Conservation (phyloP, 192 early-diverging fungal genomes). For the Gamsiella multidivaricata region DNA sequence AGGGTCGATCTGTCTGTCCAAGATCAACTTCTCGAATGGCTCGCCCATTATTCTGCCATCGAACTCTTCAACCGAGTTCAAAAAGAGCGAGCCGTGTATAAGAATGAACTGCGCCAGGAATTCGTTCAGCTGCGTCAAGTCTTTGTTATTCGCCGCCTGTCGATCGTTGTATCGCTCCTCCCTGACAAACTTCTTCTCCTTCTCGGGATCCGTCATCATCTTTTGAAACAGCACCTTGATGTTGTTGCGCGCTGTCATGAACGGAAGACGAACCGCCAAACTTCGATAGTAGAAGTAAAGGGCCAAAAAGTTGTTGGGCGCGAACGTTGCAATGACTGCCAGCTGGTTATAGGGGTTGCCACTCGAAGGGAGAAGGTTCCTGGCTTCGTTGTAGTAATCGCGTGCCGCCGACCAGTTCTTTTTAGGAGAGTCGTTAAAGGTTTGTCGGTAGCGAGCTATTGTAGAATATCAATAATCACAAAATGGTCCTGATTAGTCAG, state of each 20-base stretch:
- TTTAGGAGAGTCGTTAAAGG: slow-evolving; percentile 60
- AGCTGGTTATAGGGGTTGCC: slow-evolving; percentile 78
- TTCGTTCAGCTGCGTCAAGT: slow-evolving; percentile 26
- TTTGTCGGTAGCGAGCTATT: slow-evolving; percentile 72
- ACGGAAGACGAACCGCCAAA: slow-evolving; percentile 58
- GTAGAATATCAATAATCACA: not conserved
- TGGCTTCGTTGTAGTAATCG: slow-evolving; percentile 74
- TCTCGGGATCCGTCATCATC: slow-evolving; percentile 35
- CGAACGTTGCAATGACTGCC: slow-evolving; percentile 74
- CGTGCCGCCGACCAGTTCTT: slow-evolving; percentile 68
- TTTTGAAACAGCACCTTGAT: slow-evolving; percentile 57
- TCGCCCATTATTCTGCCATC: slow-evolving; percentile 17
- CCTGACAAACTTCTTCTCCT: slow-evolving; percentile 34
- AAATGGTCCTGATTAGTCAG: not conserved
- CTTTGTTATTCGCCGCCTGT: slow-evolving; percentile 34
- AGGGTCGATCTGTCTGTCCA: slow-evolving; percentile 39
- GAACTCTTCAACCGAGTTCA: slow-evolving; percentile 39
- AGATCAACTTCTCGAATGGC: slow-evolving; percentile 25
- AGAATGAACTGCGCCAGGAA: slow-evolving; percentile 53
- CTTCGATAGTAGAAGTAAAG: slow-evolving; percentile 63
- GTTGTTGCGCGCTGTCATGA: slow-evolving; percentile 61
- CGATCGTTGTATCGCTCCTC: slow-evolving; percentile 43
- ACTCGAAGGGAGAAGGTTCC: slow-evolving; percentile 66
- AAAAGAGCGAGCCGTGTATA: slow-evolving; percentile 53
- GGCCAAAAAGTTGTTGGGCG: slow-evolving; percentile 58